Evolutionary conservation across 257 asterid genomes (phyloP).

Genomic region (Nicotiana sylvestris): DNA sequence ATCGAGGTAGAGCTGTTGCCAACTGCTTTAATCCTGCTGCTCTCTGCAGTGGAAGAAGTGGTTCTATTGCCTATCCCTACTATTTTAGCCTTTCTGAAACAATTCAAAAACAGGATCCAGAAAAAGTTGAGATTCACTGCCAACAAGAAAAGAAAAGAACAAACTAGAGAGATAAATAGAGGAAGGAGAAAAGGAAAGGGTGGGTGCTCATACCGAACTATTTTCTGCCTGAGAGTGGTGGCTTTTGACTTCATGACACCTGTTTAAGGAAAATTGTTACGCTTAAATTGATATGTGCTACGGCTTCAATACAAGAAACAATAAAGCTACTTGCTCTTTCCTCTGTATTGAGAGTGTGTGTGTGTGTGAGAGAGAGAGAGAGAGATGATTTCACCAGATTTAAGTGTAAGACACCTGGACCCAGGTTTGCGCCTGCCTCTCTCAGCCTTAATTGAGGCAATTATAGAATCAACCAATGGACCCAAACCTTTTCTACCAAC

Average conservation of each 20-base stretch:
- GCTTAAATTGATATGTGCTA: conserved; percentile 13
- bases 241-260: conserved; percentile 40
- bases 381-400: conserved; percentile 58
- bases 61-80: conserved; percentile 42
- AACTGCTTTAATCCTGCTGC: conserved; percentile 31
- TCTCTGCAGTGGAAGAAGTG: conserved; percentile 26
- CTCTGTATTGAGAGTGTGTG: neutral
- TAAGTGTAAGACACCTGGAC: conserved; percentile 27
- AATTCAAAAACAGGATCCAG: neutral
- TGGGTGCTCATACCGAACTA: conserved; percentile 45
- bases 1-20: conserved; percentile 26
- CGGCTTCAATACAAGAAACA: neutral
- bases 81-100: conserved; percentile 76
- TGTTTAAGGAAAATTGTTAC: conserved; percentile 30
- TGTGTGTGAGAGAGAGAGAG: neutral
- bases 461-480: conserved; percentile 76
- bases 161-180: conserved; percentile 12
- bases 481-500: conserved; percentile 94
- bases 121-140: neutral
- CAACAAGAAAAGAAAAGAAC: conserved; percentile 8
- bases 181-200: neutral
- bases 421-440: conserved; percentile 55
- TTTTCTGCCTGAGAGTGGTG: conserved; percentile 40
- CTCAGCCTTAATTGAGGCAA: conserved; percentile 77
- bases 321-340: neutral